Evolutionary conservation across 192 early-diverging fungal species (phyloP), one percentile per base, ranked within the genome.

Genomic region (Coemansia sp.): DNA sequence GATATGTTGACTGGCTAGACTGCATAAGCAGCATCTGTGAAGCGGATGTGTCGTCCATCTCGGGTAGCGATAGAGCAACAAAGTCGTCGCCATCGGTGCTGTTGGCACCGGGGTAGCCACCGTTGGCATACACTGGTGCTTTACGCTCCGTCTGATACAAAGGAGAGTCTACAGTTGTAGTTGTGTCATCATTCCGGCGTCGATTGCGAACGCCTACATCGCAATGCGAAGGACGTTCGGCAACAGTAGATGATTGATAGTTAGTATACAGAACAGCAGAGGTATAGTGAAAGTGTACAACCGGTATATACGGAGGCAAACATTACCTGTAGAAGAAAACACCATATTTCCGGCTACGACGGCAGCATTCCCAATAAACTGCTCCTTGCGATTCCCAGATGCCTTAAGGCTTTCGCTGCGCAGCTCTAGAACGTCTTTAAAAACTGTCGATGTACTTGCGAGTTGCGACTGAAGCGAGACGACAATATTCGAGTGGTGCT

Each of bases 371-470:
- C 69, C 79, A 70, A 94, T 78, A 67, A 97, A 98, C 75, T 99
- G 93, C 44, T 99, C 95, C 42, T 89, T 80, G 50, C 96, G 82
- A 34, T 71, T 81, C 49, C 94, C 95, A 50, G 93, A 86, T 40
- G 91, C 92, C 80, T 93, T 94, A 84, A 99, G 88, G 72, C 98
- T 98, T 74, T 88, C 82, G 51, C 93, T 97, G 19, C 97, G 83
- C 34, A 98, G 84, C 67, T 99, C 94, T n/a, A 99, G 78, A 9
- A 99, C 91, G 60, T 92, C 87, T 66, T 96, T 98, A 66, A 99
- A 99, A 22, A 83, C 85, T 45, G 86, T 88, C 9, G 89, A 91
- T 10, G 96, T 96, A 55, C 77, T 86, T 1, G 94, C 95, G 42
- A 99, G 80, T 73, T 87, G 91, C 30, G 92, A 89, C 77, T 98